Conservation (phyloP, 1,284 basidiomycete species). For the Ustilago hordei region DNA sequence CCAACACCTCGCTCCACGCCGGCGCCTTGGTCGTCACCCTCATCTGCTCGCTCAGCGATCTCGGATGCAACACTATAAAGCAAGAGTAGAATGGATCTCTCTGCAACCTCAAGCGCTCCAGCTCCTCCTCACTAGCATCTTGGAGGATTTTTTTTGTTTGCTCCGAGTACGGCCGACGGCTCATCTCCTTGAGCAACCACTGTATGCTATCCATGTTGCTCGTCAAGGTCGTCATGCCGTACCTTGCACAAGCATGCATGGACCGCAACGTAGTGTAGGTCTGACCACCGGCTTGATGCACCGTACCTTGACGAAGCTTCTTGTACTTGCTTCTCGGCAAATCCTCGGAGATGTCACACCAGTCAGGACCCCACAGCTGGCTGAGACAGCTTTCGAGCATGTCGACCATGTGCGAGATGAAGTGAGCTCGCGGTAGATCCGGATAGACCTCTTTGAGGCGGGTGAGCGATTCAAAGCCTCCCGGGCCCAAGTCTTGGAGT, state of each 20-base stretch:
- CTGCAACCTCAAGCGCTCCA: slow-evolving; percentile 9
- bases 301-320: slow-evolving; percentile 32
- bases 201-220: slow-evolving; percentile 56
- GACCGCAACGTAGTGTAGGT: slow-evolving; percentile 33
- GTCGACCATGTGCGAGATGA: slow-evolving; percentile 46
- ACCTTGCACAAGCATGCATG: slow-evolving; percentile 32
- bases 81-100: slow-evolving; percentile 10
- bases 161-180: slow-evolving; percentile 25
- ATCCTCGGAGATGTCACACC: slow-evolving; percentile 37
- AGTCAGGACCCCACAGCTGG: slow-evolving; percentile 44
- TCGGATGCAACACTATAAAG: slow-evolving; percentile 51
- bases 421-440: slow-evolving; percentile 35
- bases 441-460: slow-evolving; percentile 32
- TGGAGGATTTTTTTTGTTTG: slow-evolving; percentile 11
- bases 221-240: slow-evolving; percentile 54
- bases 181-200: slow-evolving; percentile 56
- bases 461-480: slow-evolving; percentile 25
- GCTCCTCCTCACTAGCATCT: slow-evolving; percentile 7
- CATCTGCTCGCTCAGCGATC: slow-evolving; percentile 59
- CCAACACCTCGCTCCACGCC: slow-evolving; percentile 37
- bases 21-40: slow-evolving; percentile 36
- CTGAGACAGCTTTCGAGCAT: slow-evolving; percentile 42
- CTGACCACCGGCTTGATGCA: slow-evolving; percentile 40
- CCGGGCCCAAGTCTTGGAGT: slow-evolving; percentile 36
- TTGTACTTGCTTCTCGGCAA: slow-evolving; percentile 41